Percentiles rank a stretch among this genome's conserved stretches.
Conservation (phyloP, 202 grass and related monocot genomes). For the Saccharum hybrid region DNA sequence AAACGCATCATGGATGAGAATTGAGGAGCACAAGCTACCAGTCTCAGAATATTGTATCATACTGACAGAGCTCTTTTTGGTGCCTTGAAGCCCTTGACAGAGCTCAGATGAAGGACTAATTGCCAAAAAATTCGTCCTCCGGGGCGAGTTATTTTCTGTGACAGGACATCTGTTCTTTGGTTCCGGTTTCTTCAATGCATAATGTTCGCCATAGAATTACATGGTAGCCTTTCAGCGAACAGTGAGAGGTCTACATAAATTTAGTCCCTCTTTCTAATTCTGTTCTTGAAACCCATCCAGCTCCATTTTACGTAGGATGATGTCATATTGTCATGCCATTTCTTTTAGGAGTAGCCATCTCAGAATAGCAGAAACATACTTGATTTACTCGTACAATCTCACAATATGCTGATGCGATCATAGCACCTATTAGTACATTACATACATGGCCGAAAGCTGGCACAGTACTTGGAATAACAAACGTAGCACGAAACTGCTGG, state of each 20-base stretch:
- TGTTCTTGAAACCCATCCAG: not conserved
- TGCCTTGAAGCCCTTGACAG: slow-evolving; percentile 35
- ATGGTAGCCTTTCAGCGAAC: slow-evolving; percentile 34
- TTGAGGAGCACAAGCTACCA: slow-evolving; percentile 28
- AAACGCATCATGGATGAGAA: slow-evolving; percentile 80
- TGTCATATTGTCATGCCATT: not conserved
- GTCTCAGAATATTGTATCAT: slow-evolving; percentile 50
- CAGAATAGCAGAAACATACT: not conserved
- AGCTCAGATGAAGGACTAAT: slow-evolving; percentile 33
- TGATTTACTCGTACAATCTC: not conserved
- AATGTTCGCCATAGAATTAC: slow-evolving; percentile 34
- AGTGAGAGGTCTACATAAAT: slow-evolving; percentile 36
- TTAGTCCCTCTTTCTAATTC: not conserved
- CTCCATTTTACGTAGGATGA: slow-evolving; percentile 2
- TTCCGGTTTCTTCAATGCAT: slow-evolving; percentile 48
- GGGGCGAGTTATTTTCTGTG: slow-evolving; percentile 38
- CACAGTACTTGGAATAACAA: not conserved
- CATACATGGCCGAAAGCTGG: not conserved
- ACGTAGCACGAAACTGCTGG: not conserved
- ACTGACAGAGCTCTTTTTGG: slow-evolving; percentile 40
- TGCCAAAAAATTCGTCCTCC: slow-evolving; percentile 13
- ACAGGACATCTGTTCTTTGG: slow-evolving; percentile 34
- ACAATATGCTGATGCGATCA: not conserved
- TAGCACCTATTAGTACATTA: slow-evolving; percentile 19
- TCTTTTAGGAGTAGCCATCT: not conserved